Evolutionary conservation across 2,329 filamentous ascomycete genomes (phyloP), one percentile per base, ranked within the genome.

Genomic region (Colletotrichum sp.): DNA sequence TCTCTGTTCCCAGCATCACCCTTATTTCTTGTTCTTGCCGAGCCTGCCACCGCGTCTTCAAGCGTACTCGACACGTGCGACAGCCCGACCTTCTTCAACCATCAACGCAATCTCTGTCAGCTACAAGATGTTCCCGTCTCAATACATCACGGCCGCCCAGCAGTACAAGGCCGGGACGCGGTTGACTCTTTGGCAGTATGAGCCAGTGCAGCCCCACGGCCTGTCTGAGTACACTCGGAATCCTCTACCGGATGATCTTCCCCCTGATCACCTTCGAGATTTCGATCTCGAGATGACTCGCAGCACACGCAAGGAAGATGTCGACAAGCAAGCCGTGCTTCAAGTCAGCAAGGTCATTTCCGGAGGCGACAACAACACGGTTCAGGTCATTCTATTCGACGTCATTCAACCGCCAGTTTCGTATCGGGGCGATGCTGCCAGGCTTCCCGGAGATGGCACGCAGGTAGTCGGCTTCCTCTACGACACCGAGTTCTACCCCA

Each of bases 321-420:
- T 48, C 3, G 38, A 48, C 0, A 48, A 48, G 38, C 18, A 48
- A n/a, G 38, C 9, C 5, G 3, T 4, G 38, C 3, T 48, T n/a
- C 3, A n/a, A 48, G 38, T 48, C 38, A 12, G 5, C 18, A n/a
- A n/a, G 0, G 38, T 48, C 18, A 48, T 48, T 48, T 48, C 9
- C 3, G 38, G 38, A 6, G 38, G 38, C 9, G 18, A 48, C 18
- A 48, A 48, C 0, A 48, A n/a, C 38, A 48, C 18, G 38, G 38
- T 48, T 12, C 18, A 48, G 2, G 18, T 48, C 0, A 0, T 48
- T n/a, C 38, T 48, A 0, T 48, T n/a, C 18, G 3, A 48, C 18
- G 0, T 48, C 38, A 4, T 48, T n/a, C 9, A 48, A 7, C 4
- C 38, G 0, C 38, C 18, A 3, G 18, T 48, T 0, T 48, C 18